Evolutionary conservation across 345 rosid genomes (phyloP).

Genomic region (Excoecaria cochinchinensis): DNA sequence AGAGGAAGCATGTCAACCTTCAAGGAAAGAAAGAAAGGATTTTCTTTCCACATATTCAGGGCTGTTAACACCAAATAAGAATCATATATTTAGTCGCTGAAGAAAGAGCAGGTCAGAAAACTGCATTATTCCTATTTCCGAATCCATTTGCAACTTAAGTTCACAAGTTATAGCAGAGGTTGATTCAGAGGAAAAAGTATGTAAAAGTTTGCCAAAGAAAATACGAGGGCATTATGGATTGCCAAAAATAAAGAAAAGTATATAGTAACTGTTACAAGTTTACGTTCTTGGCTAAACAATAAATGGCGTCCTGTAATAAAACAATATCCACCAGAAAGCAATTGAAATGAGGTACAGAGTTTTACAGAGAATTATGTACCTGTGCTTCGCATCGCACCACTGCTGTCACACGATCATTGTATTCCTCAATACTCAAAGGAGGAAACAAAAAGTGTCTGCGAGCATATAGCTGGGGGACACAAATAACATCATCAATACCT

Average conservation of each 20-base stretch:
- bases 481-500: not conserved
- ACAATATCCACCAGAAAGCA: not conserved
- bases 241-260: not conserved
- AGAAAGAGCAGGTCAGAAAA: not conserved
- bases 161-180: not conserved
- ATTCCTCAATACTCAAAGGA: slow-evolving; percentile 72
- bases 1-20: not conserved
- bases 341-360: not conserved
- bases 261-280: not conserved
- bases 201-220: not conserved
- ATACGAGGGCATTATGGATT: not conserved
- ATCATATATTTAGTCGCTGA: too few species aligned
- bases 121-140: not conserved
- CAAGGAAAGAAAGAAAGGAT: too few species aligned
- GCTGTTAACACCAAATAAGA: too few species aligned
- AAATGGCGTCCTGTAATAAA: not conserved
- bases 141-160: not conserved
- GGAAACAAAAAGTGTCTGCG: slow-evolving; percentile 87
- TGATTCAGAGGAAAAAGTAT: not conserved
- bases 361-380: slow-evolving; percentile 31
- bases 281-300: not conserved
- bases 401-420: slow-evolving; percentile 69
- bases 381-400: slow-evolving; percentile 95
- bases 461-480: slow-evolving; percentile 54
- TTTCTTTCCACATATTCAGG: too few species aligned